phyloP scores from a whole-genome alignment of 345 rosid species.

The Moricandia arvensis region DNA sequence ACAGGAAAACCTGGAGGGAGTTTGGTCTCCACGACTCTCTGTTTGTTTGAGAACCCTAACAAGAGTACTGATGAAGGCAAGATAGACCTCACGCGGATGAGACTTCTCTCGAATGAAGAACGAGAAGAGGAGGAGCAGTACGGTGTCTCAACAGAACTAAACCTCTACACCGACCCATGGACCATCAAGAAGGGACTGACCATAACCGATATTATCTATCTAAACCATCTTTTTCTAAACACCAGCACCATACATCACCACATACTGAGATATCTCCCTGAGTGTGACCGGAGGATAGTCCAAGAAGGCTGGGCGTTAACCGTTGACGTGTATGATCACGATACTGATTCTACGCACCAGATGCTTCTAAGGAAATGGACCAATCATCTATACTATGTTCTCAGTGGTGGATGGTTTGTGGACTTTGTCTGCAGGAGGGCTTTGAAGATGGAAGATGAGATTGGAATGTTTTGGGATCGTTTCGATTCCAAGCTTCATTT shows the following conservation, averaged over 20 bases:
- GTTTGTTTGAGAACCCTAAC: too few relatives aligned
- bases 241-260: neutral
- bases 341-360: neutral
- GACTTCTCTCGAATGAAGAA: neutral
- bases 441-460: constrained; percentile 9
- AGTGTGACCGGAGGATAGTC: neutral
- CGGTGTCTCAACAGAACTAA: constrained; percentile 7
- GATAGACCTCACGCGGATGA: neutral
- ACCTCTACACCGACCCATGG: constrained; percentile 16
- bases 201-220: constrained; percentile 5
- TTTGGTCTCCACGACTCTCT: too few relatives aligned
- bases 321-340: constrained; percentile 20
- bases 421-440: neutral
- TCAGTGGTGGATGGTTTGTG: constrained; percentile 14
- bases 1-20: too few relatives aligned
- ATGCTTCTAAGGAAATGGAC: constrained; percentile 3
- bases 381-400: neutral
- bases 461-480: constrained; percentile 28
- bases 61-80: neutral
- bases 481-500: constrained; percentile 7
- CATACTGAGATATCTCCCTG: neutral
- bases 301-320: neutral
- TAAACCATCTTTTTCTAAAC: constrained; percentile 17
- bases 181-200: constrained; percentile 11
- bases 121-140: neutral